Evolutionary conservation across 768 basidiomycete genomes (phyloP), one percentile per base, ranked within the genome.

Genomic region (Symmetrospora coprosmae): DNA sequence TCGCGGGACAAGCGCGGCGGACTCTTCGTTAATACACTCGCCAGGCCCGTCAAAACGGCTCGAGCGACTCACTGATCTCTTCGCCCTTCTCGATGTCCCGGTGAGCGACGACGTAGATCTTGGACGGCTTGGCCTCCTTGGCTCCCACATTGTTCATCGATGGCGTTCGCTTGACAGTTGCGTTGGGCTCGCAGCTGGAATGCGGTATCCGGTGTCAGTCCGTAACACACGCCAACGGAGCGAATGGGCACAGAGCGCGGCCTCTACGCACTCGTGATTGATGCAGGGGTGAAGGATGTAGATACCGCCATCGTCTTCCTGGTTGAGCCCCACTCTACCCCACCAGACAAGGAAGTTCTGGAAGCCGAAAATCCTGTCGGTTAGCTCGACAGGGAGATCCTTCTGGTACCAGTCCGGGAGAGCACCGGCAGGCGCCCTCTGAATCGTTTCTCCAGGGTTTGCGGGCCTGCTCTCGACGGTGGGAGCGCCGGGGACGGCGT

Each of bases 221-320:
- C n/a, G n/a, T n/a, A n/a, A n/a, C n/a, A n/a, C n/a, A n/a, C n/a
- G n/a, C n/a, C n/a, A n/a, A n/a, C n/a, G n/a, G n/a, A n/a, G n/a
- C n/a, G n/a, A n/a, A n/a, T n/a, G n/a, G n/a, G n/a, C n/a, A n/a
- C n/a, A n/a, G n/a, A n/a, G n/a, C n/a, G n/a, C n/a, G n/a, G n/a
- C n/a, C n/a, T n/a, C n/a, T n/a, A n/a, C n/a, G n/a, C n/a, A 58
- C 55, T 6, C 28, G 43, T 60, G 59, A 37, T 60, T 60, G 34
- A 60, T 28, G 59, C 48, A 60, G 4, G 59, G 50, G 28, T 60
- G 59, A 33, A 50, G 39, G 17, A 51, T 17, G 48, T 52, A 60
- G 46, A 60, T 27, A 37, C 59, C 59, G 38, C 59, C 59, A 40
- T 60, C 59, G 27, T 60, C 59, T 23, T 60, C 59, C 25, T 60